Conservation (phyloP, 257 asterid species). For the Scutellaria barbata region DNA sequence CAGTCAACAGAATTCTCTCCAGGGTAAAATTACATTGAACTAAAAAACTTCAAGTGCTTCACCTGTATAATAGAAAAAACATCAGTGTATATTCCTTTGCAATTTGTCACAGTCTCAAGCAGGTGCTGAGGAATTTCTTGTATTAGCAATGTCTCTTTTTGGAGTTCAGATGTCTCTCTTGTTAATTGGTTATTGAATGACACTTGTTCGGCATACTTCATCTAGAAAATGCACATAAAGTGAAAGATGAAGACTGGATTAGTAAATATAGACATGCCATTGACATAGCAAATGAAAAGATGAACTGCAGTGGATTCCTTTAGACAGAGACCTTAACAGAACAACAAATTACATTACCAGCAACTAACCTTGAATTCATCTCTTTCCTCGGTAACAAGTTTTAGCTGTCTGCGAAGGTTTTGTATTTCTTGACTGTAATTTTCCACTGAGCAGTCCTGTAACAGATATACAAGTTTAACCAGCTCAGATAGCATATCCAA, state of each 20-base stretch:
- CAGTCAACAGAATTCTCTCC: not conserved
- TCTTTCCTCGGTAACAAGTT: slow-evolving; percentile 69
- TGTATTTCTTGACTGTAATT: slow-evolving; percentile 63
- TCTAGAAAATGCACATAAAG: slow-evolving; percentile 53
- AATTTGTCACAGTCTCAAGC: slow-evolving; percentile 54
- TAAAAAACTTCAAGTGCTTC: slow-evolving; percentile 27
- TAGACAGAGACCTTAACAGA: slow-evolving; percentile 22
- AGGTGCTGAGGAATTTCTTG: slow-evolving; percentile 63
- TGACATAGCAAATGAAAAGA: not conserved
- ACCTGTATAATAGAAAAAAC: slow-evolving; percentile 71
- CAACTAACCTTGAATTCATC: slow-evolving; percentile 75
- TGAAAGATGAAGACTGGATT: slow-evolving; percentile 26
- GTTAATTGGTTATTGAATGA: slow-evolving; percentile 57
- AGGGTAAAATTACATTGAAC: slow-evolving; percentile 12
- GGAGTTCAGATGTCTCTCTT: slow-evolving; percentile 62
- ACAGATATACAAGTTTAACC: slow-evolving; percentile 19
- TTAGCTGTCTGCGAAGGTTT: slow-evolving; percentile 65
- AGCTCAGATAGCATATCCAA: slow-evolving; percentile 16
- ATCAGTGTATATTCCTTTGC: slow-evolving; percentile 67
- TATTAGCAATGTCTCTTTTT: slow-evolving; percentile 54
- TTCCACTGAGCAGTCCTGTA: slow-evolving; percentile 64
- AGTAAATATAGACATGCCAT: not conserved
- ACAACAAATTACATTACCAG: slow-evolving; percentile 15
- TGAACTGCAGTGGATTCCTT: slow-evolving; percentile 13
- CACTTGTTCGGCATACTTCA: slow-evolving; percentile 54